Percentiles rank a stretch among this genome's conserved stretches.
Conservation (phyloP, 768 basidiomycete genomes). For the Serendipita sp. region DNA sequence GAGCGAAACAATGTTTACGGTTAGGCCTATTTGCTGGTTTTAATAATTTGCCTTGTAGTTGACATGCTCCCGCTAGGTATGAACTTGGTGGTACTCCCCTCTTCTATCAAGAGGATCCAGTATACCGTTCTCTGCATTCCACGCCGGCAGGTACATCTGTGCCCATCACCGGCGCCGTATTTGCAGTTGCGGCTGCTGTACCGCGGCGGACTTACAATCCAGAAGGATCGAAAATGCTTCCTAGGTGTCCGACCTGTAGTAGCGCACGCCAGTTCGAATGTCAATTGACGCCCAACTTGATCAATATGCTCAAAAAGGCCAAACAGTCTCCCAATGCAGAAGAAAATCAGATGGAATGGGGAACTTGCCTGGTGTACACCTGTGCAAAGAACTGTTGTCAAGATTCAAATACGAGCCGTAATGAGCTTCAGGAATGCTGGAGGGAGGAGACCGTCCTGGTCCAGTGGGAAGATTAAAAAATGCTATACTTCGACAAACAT, state of each 20-base stretch:
- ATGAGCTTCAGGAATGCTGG: constrained; percentile 34
- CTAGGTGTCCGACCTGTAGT: constrained; percentile 50
- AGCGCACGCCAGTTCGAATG: constrained; percentile 69
- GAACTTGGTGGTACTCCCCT: constrained; percentile 74
- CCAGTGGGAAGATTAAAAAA: constrained; percentile 50
- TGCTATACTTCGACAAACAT: background rate
- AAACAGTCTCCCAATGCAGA: constrained; percentile 24
- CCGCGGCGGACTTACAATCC: constrained; percentile 38
- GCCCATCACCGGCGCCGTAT: constrained; percentile 40
- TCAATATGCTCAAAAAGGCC: constrained; percentile 46
- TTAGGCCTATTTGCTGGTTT: constrained; percentile 19
- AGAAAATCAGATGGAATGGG: constrained; percentile 73
- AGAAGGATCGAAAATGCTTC: constrained; percentile 24
- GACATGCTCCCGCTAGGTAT: constrained; percentile 37
- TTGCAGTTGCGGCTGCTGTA: constrained; percentile 32
- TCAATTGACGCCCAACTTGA: constrained; percentile 88
- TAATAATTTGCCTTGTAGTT: background rate
- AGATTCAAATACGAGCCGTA: constrained; percentile 19
- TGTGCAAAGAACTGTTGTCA: constrained; percentile 66
- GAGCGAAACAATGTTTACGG: constrained; percentile 79
- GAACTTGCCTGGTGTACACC: constrained; percentile 76
- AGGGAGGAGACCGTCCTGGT: constrained; percentile 58
- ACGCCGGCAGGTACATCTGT: constrained; percentile 22
- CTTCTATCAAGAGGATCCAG: constrained; percentile 63
- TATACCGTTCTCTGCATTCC: constrained; percentile 39